A percentile compares a stretch with the other conserved stretches of the same genome.
These are phyloP conservation scores for Ceratocystis smalleyi DNA, from an alignment of 2,329 filamentous ascomycete species.

Conservation along the genomic window DNA sequence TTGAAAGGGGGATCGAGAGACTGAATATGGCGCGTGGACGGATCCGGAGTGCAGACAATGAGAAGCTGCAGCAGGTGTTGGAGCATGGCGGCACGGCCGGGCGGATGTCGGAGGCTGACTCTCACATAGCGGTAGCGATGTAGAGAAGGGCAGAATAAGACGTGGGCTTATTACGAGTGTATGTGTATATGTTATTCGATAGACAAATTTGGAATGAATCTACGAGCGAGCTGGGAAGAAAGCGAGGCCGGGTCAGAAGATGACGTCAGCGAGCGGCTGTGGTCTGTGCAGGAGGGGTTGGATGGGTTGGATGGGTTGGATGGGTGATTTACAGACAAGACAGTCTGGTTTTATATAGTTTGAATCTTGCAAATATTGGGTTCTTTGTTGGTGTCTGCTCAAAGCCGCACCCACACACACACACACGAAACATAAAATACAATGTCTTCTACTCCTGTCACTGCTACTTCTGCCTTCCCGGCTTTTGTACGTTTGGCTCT, in stretches of 20 bases:
- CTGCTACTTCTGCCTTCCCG: not conserved
- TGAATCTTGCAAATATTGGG: not conserved
- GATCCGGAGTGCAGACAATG: conserved; percentile 42
- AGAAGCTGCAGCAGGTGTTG: conserved; percentile 38
- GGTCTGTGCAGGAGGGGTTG: not conserved
- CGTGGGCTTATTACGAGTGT: not conserved
- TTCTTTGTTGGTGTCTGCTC: too few species aligned
- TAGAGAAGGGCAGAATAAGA: not conserved
- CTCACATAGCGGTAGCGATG: not conserved
- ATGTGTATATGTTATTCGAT: conserved; percentile 3
- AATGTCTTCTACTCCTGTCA: not conserved
- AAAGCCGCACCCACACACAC: not conserved
- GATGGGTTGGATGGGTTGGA: not conserved
- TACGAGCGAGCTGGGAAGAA: not conserved
- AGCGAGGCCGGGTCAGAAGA: not conserved
- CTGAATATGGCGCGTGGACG: conserved; percentile 48
- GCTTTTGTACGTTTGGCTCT: conserved; percentile 7
- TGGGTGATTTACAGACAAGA: not conserved
- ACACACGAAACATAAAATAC: not conserved
- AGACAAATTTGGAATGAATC: conserved; percentile 8
- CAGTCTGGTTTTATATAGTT: not conserved
- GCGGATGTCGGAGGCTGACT: conserved; percentile 19
- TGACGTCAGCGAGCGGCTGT: not conserved
- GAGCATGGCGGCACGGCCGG: conserved; percentile 25
- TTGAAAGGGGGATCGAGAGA: conserved; percentile 56